Conservation (phyloP, 495 filamentous ascomycete species). For the Neurospora tetraspora region DNA sequence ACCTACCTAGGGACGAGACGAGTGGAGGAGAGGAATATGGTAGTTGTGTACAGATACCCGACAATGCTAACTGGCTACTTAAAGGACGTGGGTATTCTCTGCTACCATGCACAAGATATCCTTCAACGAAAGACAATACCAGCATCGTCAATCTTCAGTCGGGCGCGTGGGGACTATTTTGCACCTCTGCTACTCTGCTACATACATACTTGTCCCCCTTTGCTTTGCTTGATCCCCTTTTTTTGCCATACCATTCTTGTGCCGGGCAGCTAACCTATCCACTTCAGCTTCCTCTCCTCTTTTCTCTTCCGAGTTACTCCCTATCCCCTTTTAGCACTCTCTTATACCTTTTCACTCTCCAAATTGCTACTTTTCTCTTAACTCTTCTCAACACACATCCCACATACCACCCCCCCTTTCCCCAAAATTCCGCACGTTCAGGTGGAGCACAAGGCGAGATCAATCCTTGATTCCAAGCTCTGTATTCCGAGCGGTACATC, state of each 20-base stretch:
- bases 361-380: no score
- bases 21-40: neutral
- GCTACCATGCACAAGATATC: neutral
- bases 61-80: neutral
- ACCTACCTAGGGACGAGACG: neutral
- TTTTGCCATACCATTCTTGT: neutral
- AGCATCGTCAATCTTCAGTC: neutral
- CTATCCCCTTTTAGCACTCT: neutral
- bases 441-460: conserved; percentile 56
- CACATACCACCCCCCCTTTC: neutral
- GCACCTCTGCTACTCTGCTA: no score
- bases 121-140: neutral
- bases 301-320: neutral
- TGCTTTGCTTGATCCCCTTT: neutral
- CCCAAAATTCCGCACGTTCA: conserved; percentile 39
- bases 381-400: neutral
- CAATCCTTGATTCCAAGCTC: conserved; percentile 49
- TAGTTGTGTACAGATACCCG: neutral
- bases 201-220: no score
- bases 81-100: neutral
- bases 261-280: neutral
- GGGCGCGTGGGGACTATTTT: neutral
- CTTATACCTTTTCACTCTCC: no score
- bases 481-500: conserved; percentile 55
- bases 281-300: neutral